Evolutionary conservation across 1,139 yeast species (phyloP).

Genomic region (Yarrowia galli): DNA sequence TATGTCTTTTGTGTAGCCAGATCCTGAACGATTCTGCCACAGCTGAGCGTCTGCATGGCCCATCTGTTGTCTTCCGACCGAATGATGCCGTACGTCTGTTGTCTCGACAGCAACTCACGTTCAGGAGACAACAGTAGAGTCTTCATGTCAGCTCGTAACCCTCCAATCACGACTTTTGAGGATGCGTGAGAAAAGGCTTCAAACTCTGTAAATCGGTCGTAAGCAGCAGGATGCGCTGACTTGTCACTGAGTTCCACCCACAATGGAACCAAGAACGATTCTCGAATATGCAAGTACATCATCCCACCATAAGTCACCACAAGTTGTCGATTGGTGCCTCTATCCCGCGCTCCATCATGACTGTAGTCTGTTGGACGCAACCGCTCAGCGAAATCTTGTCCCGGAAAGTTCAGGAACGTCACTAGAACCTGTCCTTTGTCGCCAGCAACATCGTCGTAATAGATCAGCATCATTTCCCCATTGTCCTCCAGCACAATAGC

Average conservation of each 20-base stretch:
- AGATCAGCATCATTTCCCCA: background rate
- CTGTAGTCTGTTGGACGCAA: background rate
- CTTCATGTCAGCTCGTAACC: background rate
- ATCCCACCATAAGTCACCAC: conserved; percentile 2
- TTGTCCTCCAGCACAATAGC: background rate
- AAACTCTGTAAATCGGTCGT: background rate
- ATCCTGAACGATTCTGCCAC: background rate
- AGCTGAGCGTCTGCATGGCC: background rate
- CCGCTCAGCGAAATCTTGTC: background rate
- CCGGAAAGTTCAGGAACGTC: background rate
- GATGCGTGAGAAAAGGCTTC: background rate
- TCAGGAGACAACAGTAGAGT: background rate
- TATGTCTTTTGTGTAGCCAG: background rate
- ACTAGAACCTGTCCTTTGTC: background rate
- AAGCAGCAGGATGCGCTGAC: background rate
- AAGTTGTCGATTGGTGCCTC: background rate
- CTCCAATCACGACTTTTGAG: background rate
- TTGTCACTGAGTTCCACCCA: background rate
- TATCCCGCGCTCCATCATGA: background rate
- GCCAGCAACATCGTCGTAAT: background rate
- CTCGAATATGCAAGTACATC: background rate
- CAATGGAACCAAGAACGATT: background rate
- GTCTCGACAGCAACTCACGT: background rate
- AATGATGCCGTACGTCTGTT: background rate
- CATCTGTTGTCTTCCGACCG: background rate